Base-by-base conservation (phyloP, 139 green algal genomes). In the Micractinium conductrix region DNA sequence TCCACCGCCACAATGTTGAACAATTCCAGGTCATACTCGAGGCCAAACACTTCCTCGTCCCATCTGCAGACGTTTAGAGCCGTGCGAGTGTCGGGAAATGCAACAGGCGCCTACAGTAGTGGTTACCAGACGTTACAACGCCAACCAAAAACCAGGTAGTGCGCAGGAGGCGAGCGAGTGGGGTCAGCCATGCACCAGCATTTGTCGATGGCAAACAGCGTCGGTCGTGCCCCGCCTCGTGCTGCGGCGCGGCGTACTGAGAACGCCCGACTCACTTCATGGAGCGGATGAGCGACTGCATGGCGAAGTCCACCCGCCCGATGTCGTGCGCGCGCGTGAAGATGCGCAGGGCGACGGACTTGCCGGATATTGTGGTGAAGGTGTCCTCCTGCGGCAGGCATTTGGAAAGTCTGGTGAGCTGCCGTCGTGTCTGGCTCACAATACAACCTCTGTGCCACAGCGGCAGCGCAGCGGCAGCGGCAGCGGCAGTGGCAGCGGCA, bases 21-120 rank as follows among this genome's bases (percentile, higher is more conserved):
- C 53, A 97, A 86, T 81, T 96, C 89, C 74, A 99, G 90, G 89
- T 99, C 97, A 83, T 99, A 99, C 90, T 99, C 97, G 67, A 98
- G 93, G 0, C 97, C 97, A 80, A 89, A 90, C 16, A 72, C 76
- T 0, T 96, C 93, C 89, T 98, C 95, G 83, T 98, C 95, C 95
- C 95, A 95, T 71, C 70, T 86, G 63, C 38, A 53, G 7, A 33
- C 7, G 14, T 9, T 0, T 19, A 44, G 22, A 65, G 30, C n/a
- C n/a, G 42, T 37, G 74, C 7, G 1, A 44, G 30, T 48, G 68
- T 62, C 42, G 71, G 24, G 21, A 68, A 17, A 76, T 24, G 42
- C 1, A 8, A 58, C 40, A 74, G 17, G 19, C 16, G 2, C 24
- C 5, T 40, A 69, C 30, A 69, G 30, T 14, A 67, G 5, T 9